phyloP scores from a whole-genome alignment of 352 stramenopile species.

The Phytopythium boreale region DNA sequence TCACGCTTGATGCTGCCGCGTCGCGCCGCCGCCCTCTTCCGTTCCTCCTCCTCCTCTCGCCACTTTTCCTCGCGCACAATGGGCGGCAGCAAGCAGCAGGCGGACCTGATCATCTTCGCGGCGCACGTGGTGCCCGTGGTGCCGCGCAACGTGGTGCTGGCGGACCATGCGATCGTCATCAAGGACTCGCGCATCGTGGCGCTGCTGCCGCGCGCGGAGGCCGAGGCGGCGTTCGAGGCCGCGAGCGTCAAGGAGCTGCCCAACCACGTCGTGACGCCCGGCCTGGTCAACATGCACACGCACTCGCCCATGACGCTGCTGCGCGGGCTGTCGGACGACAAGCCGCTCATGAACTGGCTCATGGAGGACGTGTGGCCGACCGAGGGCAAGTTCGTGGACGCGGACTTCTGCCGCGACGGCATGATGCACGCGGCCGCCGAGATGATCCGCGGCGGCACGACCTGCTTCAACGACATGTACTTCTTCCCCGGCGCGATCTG shows the following conservation, averaged over 20 bases:
- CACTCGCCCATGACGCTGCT: slow-evolving; percentile 86
- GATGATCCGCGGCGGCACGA: slow-evolving; percentile 87
- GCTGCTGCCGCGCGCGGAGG: slow-evolving; percentile 59
- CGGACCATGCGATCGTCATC: slow-evolving; percentile 77
- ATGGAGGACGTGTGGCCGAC: slow-evolving; percentile 84
- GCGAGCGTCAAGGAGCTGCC: slow-evolving; percentile 37
- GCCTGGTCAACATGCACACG: slow-evolving; percentile 87
- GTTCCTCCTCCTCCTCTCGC: background rate
- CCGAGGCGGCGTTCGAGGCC: slow-evolving; percentile 42
- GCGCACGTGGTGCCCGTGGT: slow-evolving; percentile 81
- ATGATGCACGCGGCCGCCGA: slow-evolving; percentile 80
- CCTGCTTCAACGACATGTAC: slow-evolving; percentile 92
- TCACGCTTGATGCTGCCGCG: too few species aligned
- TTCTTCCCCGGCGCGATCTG: slow-evolving; percentile 70
- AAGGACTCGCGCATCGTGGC: slow-evolving; percentile 68
- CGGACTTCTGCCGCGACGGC: slow-evolving; percentile 71
- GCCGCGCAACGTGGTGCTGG: slow-evolving; percentile 60
- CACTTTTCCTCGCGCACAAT: slow-evolving; percentile 11
- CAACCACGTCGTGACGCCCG: slow-evolving; percentile 78
- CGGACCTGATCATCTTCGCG: slow-evolving; percentile 78
- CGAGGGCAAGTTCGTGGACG: slow-evolving; percentile 70
- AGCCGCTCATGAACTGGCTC: slow-evolving; percentile 81
- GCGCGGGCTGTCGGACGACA: slow-evolving; percentile 86
- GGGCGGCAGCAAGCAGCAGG: slow-evolving; percentile 22
- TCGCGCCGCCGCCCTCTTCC: too few species aligned